Conservation (phyloP, 148 eudicot genomes). For the Rhododendron henanense region DNA sequence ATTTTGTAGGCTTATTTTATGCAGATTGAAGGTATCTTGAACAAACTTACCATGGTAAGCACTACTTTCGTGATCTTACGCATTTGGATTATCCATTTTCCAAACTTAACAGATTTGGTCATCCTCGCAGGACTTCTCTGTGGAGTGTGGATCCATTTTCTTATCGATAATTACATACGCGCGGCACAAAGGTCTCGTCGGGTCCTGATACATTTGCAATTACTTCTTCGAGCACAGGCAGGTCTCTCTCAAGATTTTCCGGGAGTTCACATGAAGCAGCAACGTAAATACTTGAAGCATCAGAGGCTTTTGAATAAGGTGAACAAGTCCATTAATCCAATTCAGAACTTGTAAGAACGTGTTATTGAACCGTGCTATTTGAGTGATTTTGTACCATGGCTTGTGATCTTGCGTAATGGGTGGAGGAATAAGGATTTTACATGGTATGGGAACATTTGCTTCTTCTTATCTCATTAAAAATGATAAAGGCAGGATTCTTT, state of each 20-base stretch:
- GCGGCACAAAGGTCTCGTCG: conserved; percentile 68
- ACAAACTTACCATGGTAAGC: conserved; percentile 70
- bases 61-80: not conserved
- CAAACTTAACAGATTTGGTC: conserved; percentile 17
- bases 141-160: conserved; percentile 42
- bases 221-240: not conserved
- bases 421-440: not conserved
- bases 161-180: conserved; percentile 59
- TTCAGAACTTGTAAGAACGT: not conserved
- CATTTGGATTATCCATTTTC: not conserved
- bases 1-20: conserved; percentile 72
- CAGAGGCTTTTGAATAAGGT: not conserved
- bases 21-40: conserved; percentile 77
- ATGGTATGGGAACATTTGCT: not conserved
- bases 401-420: not conserved
- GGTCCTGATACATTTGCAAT: conserved; percentile 36
- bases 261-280: not conserved
- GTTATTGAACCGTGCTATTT: not conserved
- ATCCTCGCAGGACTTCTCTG: conserved; percentile 53
- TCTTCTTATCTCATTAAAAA: not conserved
- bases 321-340: not conserved
- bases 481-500: too few species aligned
- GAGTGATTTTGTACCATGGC: not conserved
- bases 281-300: not conserved
- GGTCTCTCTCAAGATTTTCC: not conserved